Conservation (phyloP, 2,329 filamentous ascomycete species). For the Trichophaea hybrida region DNA sequence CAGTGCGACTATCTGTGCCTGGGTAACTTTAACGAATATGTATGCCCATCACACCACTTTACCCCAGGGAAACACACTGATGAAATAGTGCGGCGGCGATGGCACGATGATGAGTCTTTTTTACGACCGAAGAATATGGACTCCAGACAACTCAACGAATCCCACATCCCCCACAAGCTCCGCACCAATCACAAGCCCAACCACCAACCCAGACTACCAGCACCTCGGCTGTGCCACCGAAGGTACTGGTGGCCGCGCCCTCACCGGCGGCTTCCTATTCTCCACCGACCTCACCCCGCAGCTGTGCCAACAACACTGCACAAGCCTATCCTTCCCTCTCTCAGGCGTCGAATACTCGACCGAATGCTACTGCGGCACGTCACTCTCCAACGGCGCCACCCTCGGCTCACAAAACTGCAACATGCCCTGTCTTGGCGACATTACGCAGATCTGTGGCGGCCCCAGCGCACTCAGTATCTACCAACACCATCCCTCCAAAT, state of each 20-base stretch:
- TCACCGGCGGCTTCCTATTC: conserved; percentile 10
- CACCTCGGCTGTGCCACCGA: conserved; percentile 19
- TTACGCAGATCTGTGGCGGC: conserved; percentile 42
- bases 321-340: conserved; percentile 11
- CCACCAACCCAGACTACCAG: background rate
- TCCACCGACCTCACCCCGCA: conserved; percentile 5
- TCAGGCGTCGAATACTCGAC: conserved; percentile 24
- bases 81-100: conserved; percentile 21
- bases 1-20: conserved; percentile 24
- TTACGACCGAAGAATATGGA: conserved; percentile 11
- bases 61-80: background rate
- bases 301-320: conserved; percentile 17
- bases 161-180: background rate
- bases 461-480: conserved; percentile 32
- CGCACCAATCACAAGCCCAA: background rate
- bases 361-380: conserved; percentile 26
- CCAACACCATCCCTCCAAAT: conserved; percentile 8
- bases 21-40: conserved; percentile 17
- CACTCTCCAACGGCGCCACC: conserved; percentile 12
- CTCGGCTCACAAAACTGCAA: conserved; percentile 34
- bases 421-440: conserved; percentile 38
- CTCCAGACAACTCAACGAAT: conserved; percentile 1
- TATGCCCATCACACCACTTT: background rate
- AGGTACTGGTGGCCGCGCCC: conserved; percentile 12
- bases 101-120: conserved; percentile 24